Conservation (phyloP, 257 asterid genomes). For the Avicennia marina region DNA sequence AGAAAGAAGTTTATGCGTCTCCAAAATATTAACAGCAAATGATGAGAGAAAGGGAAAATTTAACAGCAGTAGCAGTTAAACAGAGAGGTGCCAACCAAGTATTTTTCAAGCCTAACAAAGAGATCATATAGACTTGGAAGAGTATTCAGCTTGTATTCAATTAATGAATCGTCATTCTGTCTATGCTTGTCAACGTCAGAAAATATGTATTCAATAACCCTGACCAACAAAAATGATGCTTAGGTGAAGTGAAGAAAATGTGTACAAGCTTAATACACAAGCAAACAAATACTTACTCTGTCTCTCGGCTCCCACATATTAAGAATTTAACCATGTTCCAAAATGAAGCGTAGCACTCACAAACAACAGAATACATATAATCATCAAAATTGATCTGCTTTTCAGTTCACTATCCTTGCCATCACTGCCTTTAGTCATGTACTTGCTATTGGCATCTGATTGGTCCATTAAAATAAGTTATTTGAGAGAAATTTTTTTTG, state of each 20-base stretch:
- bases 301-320: conserved; percentile 70
- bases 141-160: conserved; percentile 68
- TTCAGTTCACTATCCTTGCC: conserved; percentile 87
- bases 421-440: conserved; percentile 96
- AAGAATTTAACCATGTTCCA: conserved; percentile 68
- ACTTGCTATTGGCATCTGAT: conserved; percentile 94
- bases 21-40: not conserved
- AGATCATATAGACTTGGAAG: conserved; percentile 88
- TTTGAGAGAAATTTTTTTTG: not conserved
- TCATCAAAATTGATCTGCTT: conserved; percentile 77
- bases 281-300: conserved; percentile 56
- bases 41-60: not conserved
- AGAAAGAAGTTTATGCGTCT: conserved; percentile 14
- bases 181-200: conserved; percentile 83
- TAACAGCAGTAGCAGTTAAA: conserved; percentile 5
- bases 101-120: conserved; percentile 84
- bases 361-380: conserved; percentile 90
- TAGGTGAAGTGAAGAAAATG: conserved; percentile 18
- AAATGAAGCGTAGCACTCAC: conserved; percentile 94
- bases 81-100: conserved; percentile 59
- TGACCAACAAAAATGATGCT: conserved; percentile 30
- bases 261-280: conserved; percentile 16
- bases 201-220: conserved; percentile 85
- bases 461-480: conserved; percentile 17
- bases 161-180: conserved; percentile 47